A percentile compares a stretch with the other conserved stretches of the same genome.
phyloP scores from a whole-genome alignment of 2,329 filamentous ascomycete genomes.

The Juglanconis juglandina region DNA sequence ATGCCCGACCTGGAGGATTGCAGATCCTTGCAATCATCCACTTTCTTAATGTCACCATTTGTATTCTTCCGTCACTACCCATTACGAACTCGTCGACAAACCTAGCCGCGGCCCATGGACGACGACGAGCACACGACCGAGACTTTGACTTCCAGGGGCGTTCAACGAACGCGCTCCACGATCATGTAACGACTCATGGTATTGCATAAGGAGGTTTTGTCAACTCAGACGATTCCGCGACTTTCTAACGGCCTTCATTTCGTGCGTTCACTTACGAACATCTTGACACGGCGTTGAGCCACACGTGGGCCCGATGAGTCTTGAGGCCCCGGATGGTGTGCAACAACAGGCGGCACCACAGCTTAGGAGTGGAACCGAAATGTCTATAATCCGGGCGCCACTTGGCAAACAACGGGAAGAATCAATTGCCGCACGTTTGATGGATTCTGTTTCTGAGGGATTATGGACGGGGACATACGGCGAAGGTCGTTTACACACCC shows the following conservation, averaged over 20 bases:
- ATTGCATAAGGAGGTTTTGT: not conserved
- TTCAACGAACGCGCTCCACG: not conserved
- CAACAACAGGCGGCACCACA: not conserved
- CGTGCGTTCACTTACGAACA: not conserved
- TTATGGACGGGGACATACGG: not conserved
- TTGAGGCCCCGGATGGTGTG: not conserved
- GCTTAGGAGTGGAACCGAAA: not conserved
- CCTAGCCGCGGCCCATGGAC: conserved; percentile 4
- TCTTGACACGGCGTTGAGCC: not conserved
- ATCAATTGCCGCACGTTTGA: not conserved
- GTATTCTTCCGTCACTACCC: conserved; percentile 19
- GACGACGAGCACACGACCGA: conserved; percentile 20
- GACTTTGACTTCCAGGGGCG: conserved; percentile 1
- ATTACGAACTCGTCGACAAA: conserved; percentile 16
- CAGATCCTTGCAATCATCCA: conserved; percentile 1
- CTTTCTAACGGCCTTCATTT: not conserved
- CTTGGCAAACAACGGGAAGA: not conserved
- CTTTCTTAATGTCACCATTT: conserved; percentile 9
- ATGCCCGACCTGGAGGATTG: not conserved
- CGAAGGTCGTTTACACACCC: conserved; percentile 20
- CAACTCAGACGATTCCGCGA: conserved; percentile 19
- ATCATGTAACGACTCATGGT: not conserved
- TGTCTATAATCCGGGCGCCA: conserved; percentile 7
- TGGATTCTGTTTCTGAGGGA: not conserved
- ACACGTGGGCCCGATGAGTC: not conserved